phyloP scores from a whole-genome alignment of 2,329 filamentous ascomycete genomes.

The Aureobasidium sp. region DNA sequence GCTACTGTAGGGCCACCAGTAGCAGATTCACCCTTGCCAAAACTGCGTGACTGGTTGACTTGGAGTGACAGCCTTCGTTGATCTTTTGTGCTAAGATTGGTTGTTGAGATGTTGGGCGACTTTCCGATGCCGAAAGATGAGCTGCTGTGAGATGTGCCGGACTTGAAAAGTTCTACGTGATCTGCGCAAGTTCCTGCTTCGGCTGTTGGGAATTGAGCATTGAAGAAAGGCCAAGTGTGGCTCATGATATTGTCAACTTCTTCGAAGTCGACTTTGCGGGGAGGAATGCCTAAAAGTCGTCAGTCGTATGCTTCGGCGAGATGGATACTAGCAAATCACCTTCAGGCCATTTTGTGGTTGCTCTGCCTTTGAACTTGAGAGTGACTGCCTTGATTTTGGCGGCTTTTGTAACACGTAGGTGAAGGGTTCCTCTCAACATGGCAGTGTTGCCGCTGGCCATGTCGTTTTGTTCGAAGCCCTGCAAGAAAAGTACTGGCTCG shows the following conservation, averaged over 20 bases:
- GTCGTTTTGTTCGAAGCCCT: conserved; percentile 67
- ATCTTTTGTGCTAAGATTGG: conserved; percentile 41
- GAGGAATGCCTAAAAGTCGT: conserved; percentile 59
- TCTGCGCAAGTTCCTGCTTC: conserved; percentile 56
- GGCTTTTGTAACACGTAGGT: conserved; percentile 75
- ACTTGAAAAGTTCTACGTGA: conserved; percentile 48
- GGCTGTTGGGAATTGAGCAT: conserved; percentile 56
- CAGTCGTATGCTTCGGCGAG: neutral
- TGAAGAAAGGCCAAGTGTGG: conserved; percentile 88
- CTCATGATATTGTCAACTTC: conserved; percentile 82
- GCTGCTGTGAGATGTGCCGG: conserved; percentile 24
- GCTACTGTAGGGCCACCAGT: conserved; percentile 48
- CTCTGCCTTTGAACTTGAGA: conserved; percentile 75
- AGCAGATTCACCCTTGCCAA: conserved; percentile 66
- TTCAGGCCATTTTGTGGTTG: conserved; percentile 92
- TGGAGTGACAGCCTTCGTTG: conserved; percentile 66
- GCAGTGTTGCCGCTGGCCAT: conserved; percentile 60
- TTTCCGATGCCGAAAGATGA: conserved; percentile 29
- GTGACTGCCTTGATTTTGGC: conserved; percentile 89
- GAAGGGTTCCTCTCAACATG: conserved; percentile 75
- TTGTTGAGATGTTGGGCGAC: conserved; percentile 36
- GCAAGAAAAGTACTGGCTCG: conserved; percentile 72
- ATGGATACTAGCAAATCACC: conserved; percentile 35
- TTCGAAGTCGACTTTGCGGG: conserved; percentile 70
- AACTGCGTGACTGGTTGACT: conserved; percentile 75